Base-by-base conservation (phyloP, 768 basidiomycete genomes). In the Kockovaella imperatae region DNA sequence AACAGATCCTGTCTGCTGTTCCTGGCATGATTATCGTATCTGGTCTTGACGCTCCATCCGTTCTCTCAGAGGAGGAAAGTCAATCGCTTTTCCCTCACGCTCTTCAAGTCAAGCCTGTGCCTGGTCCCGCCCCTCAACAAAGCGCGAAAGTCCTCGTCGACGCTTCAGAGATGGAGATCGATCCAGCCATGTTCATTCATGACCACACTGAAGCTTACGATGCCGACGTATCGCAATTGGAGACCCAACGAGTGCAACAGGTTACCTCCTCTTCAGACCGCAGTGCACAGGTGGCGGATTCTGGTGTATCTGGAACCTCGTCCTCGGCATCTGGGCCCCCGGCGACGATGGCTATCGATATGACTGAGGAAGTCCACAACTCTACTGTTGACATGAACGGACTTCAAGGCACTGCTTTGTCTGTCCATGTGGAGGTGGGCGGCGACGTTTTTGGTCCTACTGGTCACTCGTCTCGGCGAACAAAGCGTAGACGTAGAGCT, bases 361-460 rank as follows among this genome's bases (percentile, higher is more conserved):
- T n/a, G n/a, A n/a, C n/a, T n/a, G n/a, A n/a, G n/a, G n/a, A n/a
- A n/a, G n/a, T n/a, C n/a, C n/a, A n/a, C n/a, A n/a, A n/a, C n/a
- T n/a, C n/a, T n/a, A n/a, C n/a, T n/a, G n/a, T n/a, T n/a, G n/a
- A n/a, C n/a, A n/a, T n/a, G n/a, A n/a, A n/a, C n/a, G n/a, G n/a
- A n/a, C n/a, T n/a, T n/a, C n/a, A n/a, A n/a, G n/a, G n/a, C n/a
- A n/a, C n/a, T n/a, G 45, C 17, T 11, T 31, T 42, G 14, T 42
- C 42, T 18, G 23, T 31, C 6, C n/a, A 29, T n/a, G 17, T 35
- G 23, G 36, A 40, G n/a, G 20, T 18, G 20, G 36, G 8, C n/a
- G 48, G 38, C 17, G 61, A 62, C 38, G 61, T 62, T 10, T 62
- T 62, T 38, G 61, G 61, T 24, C 57, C 61, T 5, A 43, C 56